Percentiles rank a stretch among this genome's conserved stretches.
These are phyloP conservation scores for Narthecium ossifragum DNA, from an alignment of 106 monocot species.

Conservation along the genomic window DNA sequence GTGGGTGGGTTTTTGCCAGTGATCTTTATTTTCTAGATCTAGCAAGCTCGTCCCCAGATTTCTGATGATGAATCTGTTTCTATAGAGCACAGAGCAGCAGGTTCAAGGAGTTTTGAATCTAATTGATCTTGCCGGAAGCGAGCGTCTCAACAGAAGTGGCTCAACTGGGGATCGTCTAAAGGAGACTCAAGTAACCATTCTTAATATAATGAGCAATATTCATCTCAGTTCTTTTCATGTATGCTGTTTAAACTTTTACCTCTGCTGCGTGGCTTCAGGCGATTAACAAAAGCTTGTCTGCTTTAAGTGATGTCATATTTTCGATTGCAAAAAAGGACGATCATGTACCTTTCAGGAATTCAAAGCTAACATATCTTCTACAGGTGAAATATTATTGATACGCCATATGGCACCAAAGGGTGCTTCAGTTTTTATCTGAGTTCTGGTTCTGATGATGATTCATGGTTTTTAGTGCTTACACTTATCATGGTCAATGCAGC, in stretches of 20 bases:
- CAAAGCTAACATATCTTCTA: conserved; percentile 84
- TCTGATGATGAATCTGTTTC: not conserved
- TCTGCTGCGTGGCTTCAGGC: conserved; percentile 26
- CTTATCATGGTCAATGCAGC: conserved; percentile 24
- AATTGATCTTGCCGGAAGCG: conserved; percentile 96
- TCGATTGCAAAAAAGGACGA: conserved; percentile 84
- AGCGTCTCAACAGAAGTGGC: conserved; percentile 78
- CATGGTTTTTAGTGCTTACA: not conserved
- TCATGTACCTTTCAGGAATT: conserved; percentile 87
- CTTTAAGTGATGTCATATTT: conserved; percentile 83
- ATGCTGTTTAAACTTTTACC: not conserved
- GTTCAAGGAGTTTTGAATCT: conserved; percentile 91
- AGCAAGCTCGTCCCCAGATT: no score
- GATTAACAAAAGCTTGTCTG: conserved; percentile 86
- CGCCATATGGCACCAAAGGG: not conserved
- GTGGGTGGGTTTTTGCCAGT: conserved; percentile 8
- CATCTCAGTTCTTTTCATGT: not conserved
- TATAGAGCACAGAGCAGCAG: conserved; percentile 78
- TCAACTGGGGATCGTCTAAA: conserved; percentile 89
- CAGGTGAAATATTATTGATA: conserved; percentile 45
- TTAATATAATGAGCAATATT: not conserved
- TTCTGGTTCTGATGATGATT: not conserved
- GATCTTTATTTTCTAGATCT: not conserved
- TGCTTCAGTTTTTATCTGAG: not conserved
- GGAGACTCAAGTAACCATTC: conserved; percentile 65